phyloP scores from a whole-genome alignment of 345 rosid genomes.

The Firmiana major region DNA sequence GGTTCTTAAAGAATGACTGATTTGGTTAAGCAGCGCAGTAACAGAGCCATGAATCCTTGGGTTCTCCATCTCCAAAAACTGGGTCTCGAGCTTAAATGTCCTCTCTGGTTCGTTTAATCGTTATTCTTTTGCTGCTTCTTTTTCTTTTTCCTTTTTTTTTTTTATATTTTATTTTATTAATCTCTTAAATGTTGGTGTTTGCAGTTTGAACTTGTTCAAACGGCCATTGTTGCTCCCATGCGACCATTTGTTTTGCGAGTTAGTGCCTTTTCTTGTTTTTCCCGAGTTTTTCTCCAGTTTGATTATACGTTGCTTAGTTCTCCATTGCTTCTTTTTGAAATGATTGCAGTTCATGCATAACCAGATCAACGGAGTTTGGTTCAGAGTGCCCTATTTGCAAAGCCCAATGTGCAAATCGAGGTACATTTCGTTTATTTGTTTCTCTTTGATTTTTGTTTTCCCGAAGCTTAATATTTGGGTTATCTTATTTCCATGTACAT shows the following conservation, averaged over 20 bases:
- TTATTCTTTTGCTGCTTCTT: background rate
- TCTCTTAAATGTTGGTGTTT: background rate
- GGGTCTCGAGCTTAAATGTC: slow-evolving; percentile 83
- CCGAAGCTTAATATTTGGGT: background rate
- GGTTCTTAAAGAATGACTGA: slow-evolving; percentile 35
- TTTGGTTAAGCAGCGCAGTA: slow-evolving; percentile 7
- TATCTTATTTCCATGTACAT: background rate
- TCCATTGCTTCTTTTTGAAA: background rate
- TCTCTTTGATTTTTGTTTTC: too few species aligned
- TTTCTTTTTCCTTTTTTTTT: background rate
- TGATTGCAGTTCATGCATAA: slow-evolving; percentile 54
- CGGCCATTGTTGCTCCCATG: slow-evolving; percentile 72
- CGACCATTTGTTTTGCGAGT: slow-evolving; percentile 82
- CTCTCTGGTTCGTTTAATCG: slow-evolving; percentile 59
- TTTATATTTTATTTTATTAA: background rate
- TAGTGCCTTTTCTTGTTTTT: background rate
- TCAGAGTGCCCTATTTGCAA: slow-evolving; percentile 56
- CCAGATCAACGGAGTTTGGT: slow-evolving; percentile 27
- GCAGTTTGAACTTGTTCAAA: slow-evolving; percentile 62
- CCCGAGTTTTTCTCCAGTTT: background rate
- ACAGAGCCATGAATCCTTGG: slow-evolving; percentile 58
- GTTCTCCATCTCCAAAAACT: slow-evolving; percentile 75
- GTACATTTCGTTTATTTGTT: slow-evolving; percentile 19
- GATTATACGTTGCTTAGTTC: background rate
- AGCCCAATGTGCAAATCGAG: slow-evolving; percentile 29